Conservation (phyloP, 75 land plant genomes). For the Cryptomeria japonica region DNA sequence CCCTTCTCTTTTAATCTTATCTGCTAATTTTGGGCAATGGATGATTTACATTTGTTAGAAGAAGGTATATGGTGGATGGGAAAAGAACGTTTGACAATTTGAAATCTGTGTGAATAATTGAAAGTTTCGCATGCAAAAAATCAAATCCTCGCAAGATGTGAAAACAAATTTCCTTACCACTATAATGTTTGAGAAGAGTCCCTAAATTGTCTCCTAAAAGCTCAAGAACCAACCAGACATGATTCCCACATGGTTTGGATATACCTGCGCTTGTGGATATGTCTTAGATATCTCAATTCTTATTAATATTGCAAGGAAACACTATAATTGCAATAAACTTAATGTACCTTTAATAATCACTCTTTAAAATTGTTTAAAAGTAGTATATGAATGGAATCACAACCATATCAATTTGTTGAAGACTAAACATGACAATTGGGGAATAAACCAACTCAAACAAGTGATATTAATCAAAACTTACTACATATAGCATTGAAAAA, state of each 20-base stretch:
- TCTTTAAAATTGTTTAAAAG: no score
- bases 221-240: constrained; percentile 94
- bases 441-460: no score
- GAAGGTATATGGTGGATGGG: constrained; percentile 39
- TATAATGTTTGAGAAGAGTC: constrained; percentile 63
- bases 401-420: no score
- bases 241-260: constrained; percentile 74
- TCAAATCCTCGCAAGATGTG: constrained; percentile 69
- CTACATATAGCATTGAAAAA: no score
- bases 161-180: constrained; percentile 60
- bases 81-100: constrained; percentile 91
- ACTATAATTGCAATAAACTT: no score
- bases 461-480: no score
- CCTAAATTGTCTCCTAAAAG: constrained; percentile 82
- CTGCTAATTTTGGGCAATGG: constrained; percentile 28
- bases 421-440: no score
- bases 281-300: no score
- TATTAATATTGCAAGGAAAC: no score
- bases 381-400: no score
- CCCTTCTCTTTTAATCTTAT: constrained; percentile 39
- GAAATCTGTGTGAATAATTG: constrained; percentile 89
- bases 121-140: constrained; percentile 75
- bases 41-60: constrained; percentile 23
- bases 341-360: no score
- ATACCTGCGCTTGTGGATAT: no score